Evolutionary conservation across 768 basidiomycete genomes (phyloP), one percentile per base, ranked within the genome.

Genomic region (Hygrophoropsis aurantiaca): DNA sequence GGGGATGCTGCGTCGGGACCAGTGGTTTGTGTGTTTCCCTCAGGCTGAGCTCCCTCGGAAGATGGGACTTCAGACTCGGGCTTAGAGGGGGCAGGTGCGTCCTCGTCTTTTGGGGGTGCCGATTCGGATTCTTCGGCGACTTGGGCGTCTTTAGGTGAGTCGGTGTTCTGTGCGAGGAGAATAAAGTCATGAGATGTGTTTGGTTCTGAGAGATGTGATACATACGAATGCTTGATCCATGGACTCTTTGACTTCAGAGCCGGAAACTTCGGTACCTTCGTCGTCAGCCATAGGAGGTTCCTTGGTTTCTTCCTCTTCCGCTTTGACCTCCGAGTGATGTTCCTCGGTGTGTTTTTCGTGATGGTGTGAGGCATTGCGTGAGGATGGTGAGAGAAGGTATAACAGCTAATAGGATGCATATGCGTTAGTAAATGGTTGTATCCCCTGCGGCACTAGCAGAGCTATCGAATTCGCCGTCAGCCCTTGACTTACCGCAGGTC

Each of bases 81-180:
- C 23, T 44, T 38, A 4, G 50, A 11, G 20, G 25, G 34, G 16
- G 35, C 10, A 24, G 50, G 46, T 3, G 33, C 15, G 33, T 37
- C 23, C 23, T 49, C 43, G 15, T 2, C 27, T 13, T 49, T 38
- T 25, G 46, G 42, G 34, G 21, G 34, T 21, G 49, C 18, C 19
- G 50, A 43, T 5, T 16, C 44, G 43, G 42, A 38, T 27, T 59
- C 60, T 36, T 70, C 64, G 15, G 24, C 50, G 47, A 47, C 54
- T 47, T 64, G 55, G n/a, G 67, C 58, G 18, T 60, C 56, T 36
- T 58, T 67, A 13, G 67, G 64, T 40, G 69, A 58, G 47, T 69
- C 69, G 20, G 50, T 41, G 20, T 54, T 53, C 67, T 70, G 27
- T 30, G 27, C 13, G 27, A 30, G 27, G 27, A 30, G 20, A 19